phyloP scores from a whole-genome alignment of 1,284 basidiomycete species.

The Schizophyllum commune region DNA sequence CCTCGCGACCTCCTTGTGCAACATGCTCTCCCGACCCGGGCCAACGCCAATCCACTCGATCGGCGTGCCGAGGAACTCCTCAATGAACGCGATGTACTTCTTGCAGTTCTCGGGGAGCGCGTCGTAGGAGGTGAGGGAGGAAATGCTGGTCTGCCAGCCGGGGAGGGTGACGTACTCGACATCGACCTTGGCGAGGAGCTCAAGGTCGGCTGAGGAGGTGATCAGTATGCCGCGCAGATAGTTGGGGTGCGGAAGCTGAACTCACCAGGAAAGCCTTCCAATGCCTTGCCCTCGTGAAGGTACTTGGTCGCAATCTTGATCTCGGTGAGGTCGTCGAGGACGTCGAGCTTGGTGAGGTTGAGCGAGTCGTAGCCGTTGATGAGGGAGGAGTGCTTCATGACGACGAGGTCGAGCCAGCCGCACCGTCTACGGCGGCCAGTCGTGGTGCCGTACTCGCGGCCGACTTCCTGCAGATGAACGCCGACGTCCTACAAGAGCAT shows the following conservation, averaged over 20 bases:
- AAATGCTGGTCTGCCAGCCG: conserved; percentile 88
- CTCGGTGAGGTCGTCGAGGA: conserved; percentile 81
- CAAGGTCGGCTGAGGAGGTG: conserved; percentile 61
- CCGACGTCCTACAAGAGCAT: conserved; percentile 57
- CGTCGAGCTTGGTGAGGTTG: conserved; percentile 95
- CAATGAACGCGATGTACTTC: conserved; percentile 87
- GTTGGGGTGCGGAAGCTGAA: neutral
- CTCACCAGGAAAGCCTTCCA: conserved; percentile 70
- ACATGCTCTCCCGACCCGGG: conserved; percentile 77
- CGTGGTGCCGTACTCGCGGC: conserved; percentile 86
- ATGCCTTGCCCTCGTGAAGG: conserved; percentile 33
- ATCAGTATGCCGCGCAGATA: conserved; percentile 4
- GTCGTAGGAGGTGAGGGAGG: conserved; percentile 58
- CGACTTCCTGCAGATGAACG: conserved; percentile 88
- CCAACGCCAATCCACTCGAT: conserved; percentile 93
- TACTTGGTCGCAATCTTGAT: conserved; percentile 90
- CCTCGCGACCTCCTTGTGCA: conserved; percentile 25
- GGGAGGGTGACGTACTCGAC: conserved; percentile 89
- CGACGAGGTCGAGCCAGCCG: conserved; percentile 96
- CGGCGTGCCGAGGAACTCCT: conserved; percentile 71
- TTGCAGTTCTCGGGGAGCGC: conserved; percentile 82
- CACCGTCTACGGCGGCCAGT: conserved; percentile 90
- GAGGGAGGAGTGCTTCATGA: conserved; percentile 86
- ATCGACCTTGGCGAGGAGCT: conserved; percentile 72
- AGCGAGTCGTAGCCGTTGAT: conserved; percentile 95